A percentile compares a stretch with the other conserved stretches of the same genome.
Conservation (phyloP, 495 filamentous ascomycete genomes). For the Neurospora sp. region DNA sequence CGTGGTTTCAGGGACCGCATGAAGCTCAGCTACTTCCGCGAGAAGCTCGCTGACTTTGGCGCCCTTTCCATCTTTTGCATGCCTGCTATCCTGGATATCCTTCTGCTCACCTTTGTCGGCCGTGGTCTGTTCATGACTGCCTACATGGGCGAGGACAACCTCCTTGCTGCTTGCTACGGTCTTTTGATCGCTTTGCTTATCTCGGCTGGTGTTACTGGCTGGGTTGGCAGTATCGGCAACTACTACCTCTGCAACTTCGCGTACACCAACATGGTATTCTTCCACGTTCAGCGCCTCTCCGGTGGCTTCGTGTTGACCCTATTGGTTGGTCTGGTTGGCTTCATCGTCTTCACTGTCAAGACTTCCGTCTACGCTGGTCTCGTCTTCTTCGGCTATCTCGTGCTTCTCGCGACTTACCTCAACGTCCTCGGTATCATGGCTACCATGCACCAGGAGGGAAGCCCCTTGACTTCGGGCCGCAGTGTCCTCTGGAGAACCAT, state of each 20-base stretch:
- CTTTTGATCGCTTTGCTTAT: conserved; percentile 17
- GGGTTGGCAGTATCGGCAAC: conserved; percentile 23
- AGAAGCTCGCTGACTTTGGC: conserved; percentile 12
- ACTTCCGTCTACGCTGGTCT: conserved; percentile 24
- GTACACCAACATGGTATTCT: conserved; percentile 22
- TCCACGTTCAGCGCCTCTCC: conserved; percentile 19
- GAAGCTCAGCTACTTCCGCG: not conserved
- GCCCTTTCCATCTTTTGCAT: conserved; percentile 21
- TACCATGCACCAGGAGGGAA: conserved; percentile 20
- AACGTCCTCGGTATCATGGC: conserved; percentile 32
- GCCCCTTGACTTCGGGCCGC: conserved; percentile 24
- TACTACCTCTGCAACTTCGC: conserved; percentile 22
- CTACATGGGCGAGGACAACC: conserved; percentile 13
- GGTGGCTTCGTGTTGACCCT: conserved; percentile 17
- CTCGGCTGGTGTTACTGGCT: conserved; percentile 20
- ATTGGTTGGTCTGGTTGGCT: conserved; percentile 8
- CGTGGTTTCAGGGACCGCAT: not conserved
- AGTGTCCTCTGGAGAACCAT: conserved; percentile 30
- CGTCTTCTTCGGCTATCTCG: conserved; percentile 40
- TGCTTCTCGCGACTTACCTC: conserved; percentile 42
- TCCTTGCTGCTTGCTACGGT: conserved; percentile 13
- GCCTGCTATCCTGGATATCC: conserved; percentile 18
- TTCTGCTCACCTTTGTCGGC: conserved; percentile 16
- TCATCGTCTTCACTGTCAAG: conserved; percentile 10
- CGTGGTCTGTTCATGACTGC: conserved; percentile 23